A percentile compares a stretch with the other conserved stretches of the same genome.
These are phyloP conservation scores for Cercospora nicotianae DNA, from an alignment of 2,329 filamentous ascomycete genomes.

Conservation along the genomic window DNA sequence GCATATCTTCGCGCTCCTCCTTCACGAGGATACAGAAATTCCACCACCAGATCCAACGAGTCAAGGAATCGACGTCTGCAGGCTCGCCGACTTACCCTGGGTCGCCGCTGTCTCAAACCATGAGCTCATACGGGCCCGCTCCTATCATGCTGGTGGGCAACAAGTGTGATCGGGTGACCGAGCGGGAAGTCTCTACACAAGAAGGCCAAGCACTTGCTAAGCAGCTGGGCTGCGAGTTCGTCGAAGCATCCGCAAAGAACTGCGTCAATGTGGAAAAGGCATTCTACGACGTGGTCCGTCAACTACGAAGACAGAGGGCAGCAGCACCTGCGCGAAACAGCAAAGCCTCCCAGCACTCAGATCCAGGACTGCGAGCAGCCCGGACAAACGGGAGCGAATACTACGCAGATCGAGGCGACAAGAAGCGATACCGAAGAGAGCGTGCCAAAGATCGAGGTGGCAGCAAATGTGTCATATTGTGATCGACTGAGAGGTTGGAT, in stretches of 20 bases:
- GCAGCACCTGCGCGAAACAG: constrained; percentile 29
- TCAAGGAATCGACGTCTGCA: constrained; percentile 80
- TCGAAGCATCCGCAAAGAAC: constrained; percentile 95
- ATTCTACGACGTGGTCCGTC: constrained; percentile 94
- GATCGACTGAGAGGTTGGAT: constrained; percentile 14
- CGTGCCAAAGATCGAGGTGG: constrained; percentile 26
- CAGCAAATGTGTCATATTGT: constrained; percentile 36
- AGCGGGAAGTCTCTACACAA: constrained; percentile 93
- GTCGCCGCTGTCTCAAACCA: constrained; percentile 65
- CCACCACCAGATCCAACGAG: constrained; percentile 93
- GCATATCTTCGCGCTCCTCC: constrained; percentile 93
- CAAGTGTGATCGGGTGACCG: constrained; percentile 95
- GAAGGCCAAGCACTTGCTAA: constrained; percentile 90
- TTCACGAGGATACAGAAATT: constrained; percentile 94
- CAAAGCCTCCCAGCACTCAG: constrained; percentile 19
- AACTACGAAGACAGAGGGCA: constrained; percentile 75
- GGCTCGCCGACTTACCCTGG: constrained; percentile 75
- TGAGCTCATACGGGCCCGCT: constrained; percentile 64
- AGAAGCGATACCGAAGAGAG: constrained; percentile 30
- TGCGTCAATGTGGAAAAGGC: constrained; percentile 98
- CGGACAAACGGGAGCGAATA: constrained; percentile 24
- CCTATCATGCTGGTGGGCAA: constrained; percentile 99
- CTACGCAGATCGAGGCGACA: constrained; percentile 25
- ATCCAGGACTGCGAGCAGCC: constrained; percentile 19
- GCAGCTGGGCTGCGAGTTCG: constrained; percentile 92